A percentile compares a stretch with the other conserved stretches of the same genome.
Conservation (phyloP, 2,329 filamentous ascomycete species). For the Cadophora sp. region DNA sequence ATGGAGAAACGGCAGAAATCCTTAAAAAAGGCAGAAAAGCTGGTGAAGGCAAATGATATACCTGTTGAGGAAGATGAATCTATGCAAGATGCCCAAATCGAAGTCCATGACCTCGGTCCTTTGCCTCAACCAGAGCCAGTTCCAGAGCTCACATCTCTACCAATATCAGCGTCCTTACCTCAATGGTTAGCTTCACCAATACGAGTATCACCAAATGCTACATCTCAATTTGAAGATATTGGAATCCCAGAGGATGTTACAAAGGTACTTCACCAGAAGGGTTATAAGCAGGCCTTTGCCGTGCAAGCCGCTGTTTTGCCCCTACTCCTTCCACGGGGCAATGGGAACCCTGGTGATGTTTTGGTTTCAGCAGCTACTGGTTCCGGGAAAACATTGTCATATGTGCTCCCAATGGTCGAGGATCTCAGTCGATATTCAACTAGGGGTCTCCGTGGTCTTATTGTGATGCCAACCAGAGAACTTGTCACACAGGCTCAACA, state of each 20-base stretch:
- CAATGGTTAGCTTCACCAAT: constrained; percentile 80
- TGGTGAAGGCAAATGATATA: constrained; percentile 47
- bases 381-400: constrained; percentile 93
- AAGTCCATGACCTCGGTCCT: constrained; percentile 77
- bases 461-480: constrained; percentile 91
- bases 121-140: constrained; percentile 78
- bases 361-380: constrained; percentile 93
- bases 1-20: constrained; percentile 64
- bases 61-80: constrained; percentile 40
- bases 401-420: constrained; percentile 84
- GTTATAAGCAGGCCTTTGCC: constrained; percentile 75
- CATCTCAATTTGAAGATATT: constrained; percentile 67
- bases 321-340: constrained; percentile 71
- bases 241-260: constrained; percentile 67
- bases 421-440: constrained; percentile 70
- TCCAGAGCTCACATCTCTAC: constrained; percentile 61
- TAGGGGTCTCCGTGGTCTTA: constrained; percentile 76
- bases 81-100: constrained; percentile 45
- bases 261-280: constrained; percentile 69
- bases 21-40: constrained; percentile 55
- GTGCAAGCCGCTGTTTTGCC: constrained; percentile 84
- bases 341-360: constrained; percentile 72
- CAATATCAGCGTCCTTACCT: constrained; percentile 80
- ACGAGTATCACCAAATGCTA: constrained; percentile 67
- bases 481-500: constrained; percentile 86